Evolutionary conservation across 331 rosid species (phyloP).

Genomic region (Quercus phellos): DNA sequence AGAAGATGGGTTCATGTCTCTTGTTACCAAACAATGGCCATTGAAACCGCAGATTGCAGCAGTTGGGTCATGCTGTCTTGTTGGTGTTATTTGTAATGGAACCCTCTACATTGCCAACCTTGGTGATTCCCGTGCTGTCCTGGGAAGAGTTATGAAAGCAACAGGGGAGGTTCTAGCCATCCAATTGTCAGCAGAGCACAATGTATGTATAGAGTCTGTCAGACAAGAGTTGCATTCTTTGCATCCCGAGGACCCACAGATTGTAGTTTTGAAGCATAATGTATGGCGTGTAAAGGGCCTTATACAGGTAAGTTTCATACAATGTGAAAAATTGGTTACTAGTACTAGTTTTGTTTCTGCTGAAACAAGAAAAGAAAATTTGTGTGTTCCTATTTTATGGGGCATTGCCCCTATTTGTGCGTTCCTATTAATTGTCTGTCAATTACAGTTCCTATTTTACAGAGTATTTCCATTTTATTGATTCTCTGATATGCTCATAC

Average conservation of each 20-base stretch:
- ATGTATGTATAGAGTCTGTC: conserved; percentile 69
- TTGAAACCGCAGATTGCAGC: conserved; percentile 86
- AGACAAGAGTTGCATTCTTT: conserved; percentile 84
- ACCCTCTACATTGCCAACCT: conserved; percentile 75
- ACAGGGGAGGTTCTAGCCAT: conserved; percentile 80
- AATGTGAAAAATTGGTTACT: background rate
- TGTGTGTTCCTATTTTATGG: background rate
- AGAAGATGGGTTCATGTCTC: conserved; percentile 82
- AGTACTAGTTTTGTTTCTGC: conserved; percentile 5
- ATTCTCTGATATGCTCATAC: background rate
- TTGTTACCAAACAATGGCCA: conserved; percentile 76
- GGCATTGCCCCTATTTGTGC: background rate
- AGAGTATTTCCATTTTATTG: background rate
- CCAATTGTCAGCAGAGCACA: conserved; percentile 84
- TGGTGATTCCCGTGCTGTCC: conserved; percentile 96
- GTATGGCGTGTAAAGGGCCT: conserved; percentile 98
- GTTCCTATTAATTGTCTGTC: background rate
- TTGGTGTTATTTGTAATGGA: conserved; percentile 75
- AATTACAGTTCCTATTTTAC: background rate
- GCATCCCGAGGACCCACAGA: conserved; percentile 84
- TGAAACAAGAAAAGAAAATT: background rate
- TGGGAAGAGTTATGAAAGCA: conserved; percentile 85
- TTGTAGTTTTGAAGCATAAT: conserved; percentile 90
- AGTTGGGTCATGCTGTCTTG: conserved; percentile 99
- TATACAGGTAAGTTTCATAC: conserved; percentile 57